Evolutionary conservation across 352 stramenopile genomes (phyloP), one percentile per base, ranked within the genome.

Genomic region (Pythium rhizo-oryzae): DNA sequence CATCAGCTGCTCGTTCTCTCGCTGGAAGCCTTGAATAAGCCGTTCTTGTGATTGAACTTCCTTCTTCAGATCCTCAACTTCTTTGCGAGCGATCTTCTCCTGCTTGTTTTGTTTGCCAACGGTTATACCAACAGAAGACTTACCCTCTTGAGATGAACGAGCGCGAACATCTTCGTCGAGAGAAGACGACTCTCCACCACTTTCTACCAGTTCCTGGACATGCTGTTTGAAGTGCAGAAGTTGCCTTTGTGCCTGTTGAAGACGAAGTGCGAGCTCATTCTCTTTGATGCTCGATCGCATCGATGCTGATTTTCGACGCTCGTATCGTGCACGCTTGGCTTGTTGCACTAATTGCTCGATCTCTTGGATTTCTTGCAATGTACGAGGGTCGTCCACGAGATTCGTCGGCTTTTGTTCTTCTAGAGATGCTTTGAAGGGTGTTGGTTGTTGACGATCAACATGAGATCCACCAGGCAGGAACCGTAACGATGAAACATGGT

Each of bases 1-100:
- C 88, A 94, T 96, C 1, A 96, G 65, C 25, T 87, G 82, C 35
- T 94, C 84, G 55, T 96, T 96, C 51, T 96, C 88, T 49, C 81
- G 81, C 69, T 94, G 88, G 62, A 88, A 96, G 0, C 82, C 88
- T 63, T 83, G 74, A 62, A 96, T 94, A 24, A 94, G 74, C 13
- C 60, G 80, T 46, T 94, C 86, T 74, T 96, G 88, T 0, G 81
- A 88, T 7, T 51, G 44, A 12, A 73, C 44, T 39, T 73, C 67
- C 43, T 66, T 69, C 23, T 61, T 61, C 8, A 73, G 55, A 16
- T 39, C 37, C 2, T 69, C 54, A 2, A 49, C 39, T 47, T 73
- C 59, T 16, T 62, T 35, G 6, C 28, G 60, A 1, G 44, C 19
- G 5, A 25, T 18, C 23, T 49, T 55, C 8, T 23, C 39, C n/a